Conservation (phyloP, 164 flowering plant species). For the Berberis thunbergii region DNA sequence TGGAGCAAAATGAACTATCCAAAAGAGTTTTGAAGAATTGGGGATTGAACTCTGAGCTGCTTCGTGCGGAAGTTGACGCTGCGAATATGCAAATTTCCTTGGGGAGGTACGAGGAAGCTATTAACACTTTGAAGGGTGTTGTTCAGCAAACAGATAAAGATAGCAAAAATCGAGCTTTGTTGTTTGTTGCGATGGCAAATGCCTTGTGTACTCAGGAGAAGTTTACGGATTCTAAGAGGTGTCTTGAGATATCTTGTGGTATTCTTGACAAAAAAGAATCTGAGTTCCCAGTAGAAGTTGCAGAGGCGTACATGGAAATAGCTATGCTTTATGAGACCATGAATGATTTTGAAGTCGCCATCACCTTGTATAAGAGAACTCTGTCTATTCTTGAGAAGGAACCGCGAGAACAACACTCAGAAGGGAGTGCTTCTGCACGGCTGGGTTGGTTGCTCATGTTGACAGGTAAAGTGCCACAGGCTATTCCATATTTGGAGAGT, state of each 20-base stretch:
- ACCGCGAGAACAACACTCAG: conserved; percentile 79
- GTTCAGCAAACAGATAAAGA: conserved; percentile 71
- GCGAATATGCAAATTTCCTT: conserved; percentile 84
- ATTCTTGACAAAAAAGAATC: conserved; percentile 63
- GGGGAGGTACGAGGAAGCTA: conserved; percentile 67
- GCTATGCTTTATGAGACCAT: conserved; percentile 62
- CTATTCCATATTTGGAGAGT: conserved; percentile 81
- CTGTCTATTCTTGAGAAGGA: conserved; percentile 58
- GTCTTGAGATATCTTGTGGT: conserved; percentile 63
- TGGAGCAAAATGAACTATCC: conserved; percentile 73
- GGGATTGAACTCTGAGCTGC: conserved; percentile 60
- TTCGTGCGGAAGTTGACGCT: conserved; percentile 82
- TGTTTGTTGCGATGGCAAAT: conserved; percentile 71
- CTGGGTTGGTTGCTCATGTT: conserved; percentile 80
- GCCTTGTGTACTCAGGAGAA: conserved; percentile 69
- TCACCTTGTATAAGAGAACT: conserved; percentile 60
- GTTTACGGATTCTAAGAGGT: conserved; percentile 53
- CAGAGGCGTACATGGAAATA: conserved; percentile 77
- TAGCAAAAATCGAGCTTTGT: conserved; percentile 60
- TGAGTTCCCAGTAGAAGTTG: conserved; percentile 43
- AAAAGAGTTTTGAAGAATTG: conserved; percentile 65
- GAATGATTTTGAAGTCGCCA: conserved; percentile 82
- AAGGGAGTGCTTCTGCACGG: conserved; percentile 70
- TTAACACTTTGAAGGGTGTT: conserved; percentile 50
- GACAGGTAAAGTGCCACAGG: conserved; percentile 72